phyloP scores from a whole-genome alignment of 2,329 filamentous ascomycete species.

The Fusarium sp. region DNA sequence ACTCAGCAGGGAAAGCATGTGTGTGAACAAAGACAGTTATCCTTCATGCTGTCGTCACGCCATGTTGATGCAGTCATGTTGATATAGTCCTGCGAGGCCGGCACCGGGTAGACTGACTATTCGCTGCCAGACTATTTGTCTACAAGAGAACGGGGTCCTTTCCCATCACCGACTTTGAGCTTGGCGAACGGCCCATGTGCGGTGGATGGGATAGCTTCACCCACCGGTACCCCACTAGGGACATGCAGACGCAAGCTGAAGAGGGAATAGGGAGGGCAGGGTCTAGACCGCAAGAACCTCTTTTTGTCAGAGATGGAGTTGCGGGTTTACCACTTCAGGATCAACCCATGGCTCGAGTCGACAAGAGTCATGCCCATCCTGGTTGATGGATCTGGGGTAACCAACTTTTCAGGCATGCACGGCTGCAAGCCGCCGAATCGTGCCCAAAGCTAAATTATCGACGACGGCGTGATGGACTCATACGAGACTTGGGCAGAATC shows the following conservation, averaged over 20 bases:
- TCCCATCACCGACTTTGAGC: conserved; percentile 19
- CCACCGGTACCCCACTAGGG: conserved; percentile 22
- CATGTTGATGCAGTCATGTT: conserved; percentile 38
- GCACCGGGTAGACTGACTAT: conserved; percentile 14
- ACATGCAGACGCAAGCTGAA: conserved; percentile 13
- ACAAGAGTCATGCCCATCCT: conserved; percentile 1
- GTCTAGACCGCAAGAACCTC: conserved; percentile 24
- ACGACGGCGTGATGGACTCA: conserved; percentile 20
- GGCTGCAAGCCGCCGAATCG: conserved; percentile 21
- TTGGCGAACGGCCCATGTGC: conserved; percentile 26
- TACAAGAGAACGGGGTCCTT: conserved; percentile 14
- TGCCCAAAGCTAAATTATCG: conserved; percentile 13
- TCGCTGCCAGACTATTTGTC: conserved; percentile 22
- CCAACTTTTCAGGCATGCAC: conserved; percentile 12
- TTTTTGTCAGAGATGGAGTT: conserved; percentile 11
- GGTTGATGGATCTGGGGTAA: conserved; percentile 32
- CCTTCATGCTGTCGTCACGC: conserved; percentile 27
- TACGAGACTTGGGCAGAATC: not conserved
- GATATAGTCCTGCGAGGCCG: conserved; percentile 2
- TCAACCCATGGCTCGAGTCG: conserved; percentile 6
- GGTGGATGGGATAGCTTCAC: conserved; percentile 13
- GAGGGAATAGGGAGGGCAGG: conserved; percentile 9
- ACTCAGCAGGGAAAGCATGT: conserved; percentile 20
- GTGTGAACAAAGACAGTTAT: conserved; percentile 11
- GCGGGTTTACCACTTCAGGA: conserved; percentile 25